Base-by-base conservation (phyloP, 73 alveolate genomes). In the Paramecium octaurelia region DNA sequence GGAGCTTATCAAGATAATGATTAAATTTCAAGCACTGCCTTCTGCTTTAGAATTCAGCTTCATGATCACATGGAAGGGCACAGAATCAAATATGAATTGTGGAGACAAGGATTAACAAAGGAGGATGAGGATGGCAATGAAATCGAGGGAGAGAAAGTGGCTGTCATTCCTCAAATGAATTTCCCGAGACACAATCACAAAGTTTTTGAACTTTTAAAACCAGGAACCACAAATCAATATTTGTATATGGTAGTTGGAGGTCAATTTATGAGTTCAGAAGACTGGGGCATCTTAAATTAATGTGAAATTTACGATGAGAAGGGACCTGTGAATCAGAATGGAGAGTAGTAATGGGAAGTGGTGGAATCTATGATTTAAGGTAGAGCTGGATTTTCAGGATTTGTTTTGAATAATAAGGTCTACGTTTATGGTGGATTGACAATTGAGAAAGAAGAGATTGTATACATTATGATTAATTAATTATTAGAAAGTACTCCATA, bases 221-320 rank as follows among this genome's bases (percentile, higher is more conserved):
- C 88, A 35, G 88, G 88, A 35, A 42, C 88, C 2, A 48, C 20
- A 23, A 46, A 80, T 48, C 12, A 80, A 80, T 80, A 80, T 80
- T 40, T 40, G 24, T 80, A 80, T 80, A 40, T 80, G 73, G 91
- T 42, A 24, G 91, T 80, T 42, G 91, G 91, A 80, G 91, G 91
- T 8, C 31, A 43, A 24, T 9, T 14, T 7, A 20, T 80, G 14
- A 40, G 6, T 18, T 18, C 8, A 80, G 75, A 80, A 4, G 91
- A 31, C 20, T 44, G 70, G 64, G 46, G 34, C 44, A 20, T 80
- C 2, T 24, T 48, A 20, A 46, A 80, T 48, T 27, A 46, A 43
- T 80, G 91, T 44, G 91, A 80, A 80, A 20, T 80, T 14, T 48
- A 31, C 12, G 91, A 43, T 27, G 91, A 80, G 36, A 24, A 44